Evolutionary conservation across 2,329 filamentous ascomycete genomes (phyloP).

Genomic region (Exophiala bonariae): DNA sequence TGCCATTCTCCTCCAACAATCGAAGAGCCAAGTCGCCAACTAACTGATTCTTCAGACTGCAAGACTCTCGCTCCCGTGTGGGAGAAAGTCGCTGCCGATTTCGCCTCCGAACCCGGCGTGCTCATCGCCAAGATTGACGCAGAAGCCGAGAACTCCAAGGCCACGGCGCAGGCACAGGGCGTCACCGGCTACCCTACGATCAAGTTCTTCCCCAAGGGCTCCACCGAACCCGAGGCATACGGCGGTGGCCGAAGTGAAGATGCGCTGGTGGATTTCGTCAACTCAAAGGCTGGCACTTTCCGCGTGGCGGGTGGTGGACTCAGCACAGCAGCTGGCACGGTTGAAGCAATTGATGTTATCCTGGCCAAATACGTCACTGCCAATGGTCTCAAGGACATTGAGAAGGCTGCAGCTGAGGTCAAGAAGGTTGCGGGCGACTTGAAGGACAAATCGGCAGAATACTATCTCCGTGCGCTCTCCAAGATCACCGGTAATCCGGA

Average conservation of each 20-base stretch:
- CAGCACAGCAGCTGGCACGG: constrained; percentile 75
- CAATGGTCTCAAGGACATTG: constrained; percentile 45
- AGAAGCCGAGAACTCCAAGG: constrained; percentile 82
- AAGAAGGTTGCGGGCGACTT: constrained; percentile 69
- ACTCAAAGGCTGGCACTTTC: constrained; percentile 85
- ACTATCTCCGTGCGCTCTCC: constrained; percentile 88
- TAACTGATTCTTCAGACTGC: constrained; percentile 68
- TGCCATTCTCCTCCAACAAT: constrained; percentile 86
- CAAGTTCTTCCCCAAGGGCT: constrained; percentile 92
- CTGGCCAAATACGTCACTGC: constrained; percentile 70
- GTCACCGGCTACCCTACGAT: constrained; percentile 92
- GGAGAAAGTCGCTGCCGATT: constrained; percentile 84
- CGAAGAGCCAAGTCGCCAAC: constrained; percentile 30
- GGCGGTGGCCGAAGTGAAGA: constrained; percentile 73
- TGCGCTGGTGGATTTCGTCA: constrained; percentile 77
- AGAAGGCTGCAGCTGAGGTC: constrained; percentile 68
- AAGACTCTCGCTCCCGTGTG: constrained; percentile 88
- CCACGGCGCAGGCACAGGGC: constrained; percentile 71
- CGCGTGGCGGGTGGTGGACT: constrained; percentile 79
- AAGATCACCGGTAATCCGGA: constrained; percentile 77
- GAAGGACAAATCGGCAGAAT: constrained; percentile 82
- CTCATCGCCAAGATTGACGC: constrained; percentile 94
- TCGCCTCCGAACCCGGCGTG: constrained; percentile 73
- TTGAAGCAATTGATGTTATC: constrained; percentile 74
- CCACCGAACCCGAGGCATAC: constrained; percentile 70